Conservation (phyloP, 371 early-diverging fungal genomes). For the Syncephalastrum monosporum region DNA sequence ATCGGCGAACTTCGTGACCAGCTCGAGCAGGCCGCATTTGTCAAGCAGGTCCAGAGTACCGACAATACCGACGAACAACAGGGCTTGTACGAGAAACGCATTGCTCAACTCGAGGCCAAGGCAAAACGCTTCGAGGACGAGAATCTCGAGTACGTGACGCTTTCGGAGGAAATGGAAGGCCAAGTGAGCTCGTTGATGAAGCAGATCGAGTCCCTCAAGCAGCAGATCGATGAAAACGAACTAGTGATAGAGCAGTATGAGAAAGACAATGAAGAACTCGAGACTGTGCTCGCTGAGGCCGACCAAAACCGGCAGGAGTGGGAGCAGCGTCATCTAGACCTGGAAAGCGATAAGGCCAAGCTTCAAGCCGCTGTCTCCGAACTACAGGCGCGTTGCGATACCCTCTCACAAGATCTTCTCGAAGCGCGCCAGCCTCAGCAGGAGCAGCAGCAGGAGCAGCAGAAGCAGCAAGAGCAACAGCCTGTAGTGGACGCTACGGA, state of each 20-base stretch:
- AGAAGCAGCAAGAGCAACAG: background rate
- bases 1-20: conserved; percentile 17
- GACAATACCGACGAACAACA: background rate
- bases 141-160: conserved; percentile 28
- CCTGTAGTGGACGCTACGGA: too few species aligned
- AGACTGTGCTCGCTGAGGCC: background rate
- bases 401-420: background rate
- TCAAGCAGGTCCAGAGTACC: background rate
- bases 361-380: too few species aligned
- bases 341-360: too few species aligned
- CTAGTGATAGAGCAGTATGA: conserved; percentile 4
- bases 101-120: conserved; percentile 15
- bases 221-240: conserved; percentile 20
- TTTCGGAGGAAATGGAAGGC: conserved; percentile 32
- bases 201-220: conserved; percentile 17
- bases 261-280: background rate
- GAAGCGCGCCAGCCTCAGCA: background rate
- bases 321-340: too few species aligned
- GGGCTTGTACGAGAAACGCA: conserved; percentile 13
- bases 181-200: conserved; percentile 28
- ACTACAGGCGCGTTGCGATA: too few species aligned
- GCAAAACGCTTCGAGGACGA: conserved; percentile 26
- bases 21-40: conserved; percentile 12
- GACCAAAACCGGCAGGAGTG: too few species aligned
- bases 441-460: background rate